Evolutionary conservation across 2,329 filamentous ascomycete genomes (phyloP).

Genomic region (Berkeleyomyces basicola): DNA sequence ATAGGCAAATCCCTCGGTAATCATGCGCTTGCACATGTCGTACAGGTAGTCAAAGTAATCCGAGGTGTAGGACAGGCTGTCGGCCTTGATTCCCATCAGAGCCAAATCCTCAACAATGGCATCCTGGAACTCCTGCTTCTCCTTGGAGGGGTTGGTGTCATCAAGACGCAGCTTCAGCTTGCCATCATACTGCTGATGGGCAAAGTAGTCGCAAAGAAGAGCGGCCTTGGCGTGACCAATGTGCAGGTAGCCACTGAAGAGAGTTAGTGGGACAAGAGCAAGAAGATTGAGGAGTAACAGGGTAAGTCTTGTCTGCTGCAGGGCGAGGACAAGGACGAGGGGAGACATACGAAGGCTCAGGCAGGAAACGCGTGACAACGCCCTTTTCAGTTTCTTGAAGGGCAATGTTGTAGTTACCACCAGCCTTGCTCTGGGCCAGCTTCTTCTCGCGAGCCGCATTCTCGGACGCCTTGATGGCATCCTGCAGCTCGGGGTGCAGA

Average conservation of each 20-base stretch:
- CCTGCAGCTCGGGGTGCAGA: conserved; percentile 58
- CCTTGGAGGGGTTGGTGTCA: conserved; percentile 93
- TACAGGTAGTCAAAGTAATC: conserved; percentile 93
- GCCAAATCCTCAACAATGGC: conserved; percentile 81
- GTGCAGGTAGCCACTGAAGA: conserved; percentile 60
- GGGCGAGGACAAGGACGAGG: neutral
- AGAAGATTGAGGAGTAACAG: neutral
- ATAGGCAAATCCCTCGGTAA: conserved; percentile 77
- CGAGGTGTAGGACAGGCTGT: conserved; percentile 74
- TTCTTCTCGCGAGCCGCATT: conserved; percentile 54
- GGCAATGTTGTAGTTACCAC: conserved; percentile 77
- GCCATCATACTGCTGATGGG: conserved; percentile 81
- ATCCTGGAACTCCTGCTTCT: conserved; percentile 93
- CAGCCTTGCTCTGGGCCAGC: conserved; percentile 52
- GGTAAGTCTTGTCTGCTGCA: neutral
- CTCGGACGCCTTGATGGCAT: conserved; percentile 52
- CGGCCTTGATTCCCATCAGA: conserved; percentile 81
- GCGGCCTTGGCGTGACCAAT: conserved; percentile 93
- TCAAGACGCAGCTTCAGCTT: conserved; percentile 86
- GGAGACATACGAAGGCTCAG: conserved; percentile 63
- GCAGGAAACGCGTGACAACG: conserved; percentile 82
- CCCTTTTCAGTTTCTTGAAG: conserved; percentile 73
- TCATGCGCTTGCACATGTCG: conserved; percentile 66
- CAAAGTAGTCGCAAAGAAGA: conserved; percentile 90
- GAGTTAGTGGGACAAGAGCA: conserved; percentile 7